Evolutionary conservation across 2,329 filamentous ascomycete genomes (phyloP).

Genomic region (Parasarocladium wereldwijsianum): DNA sequence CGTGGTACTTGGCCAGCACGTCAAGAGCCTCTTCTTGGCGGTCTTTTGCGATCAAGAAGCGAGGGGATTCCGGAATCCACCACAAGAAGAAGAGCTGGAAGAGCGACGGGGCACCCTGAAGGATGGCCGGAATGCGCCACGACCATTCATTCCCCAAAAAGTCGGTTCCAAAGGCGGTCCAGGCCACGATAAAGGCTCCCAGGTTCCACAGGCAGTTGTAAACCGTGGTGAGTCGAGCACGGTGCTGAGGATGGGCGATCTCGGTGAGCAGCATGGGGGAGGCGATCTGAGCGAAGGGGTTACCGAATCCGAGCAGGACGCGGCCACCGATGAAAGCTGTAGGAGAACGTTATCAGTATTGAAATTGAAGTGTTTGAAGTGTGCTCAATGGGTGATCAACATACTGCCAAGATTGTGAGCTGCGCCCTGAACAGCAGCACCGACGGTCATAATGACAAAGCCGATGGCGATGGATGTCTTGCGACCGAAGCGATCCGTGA

Average conservation of each 20-base stretch:
- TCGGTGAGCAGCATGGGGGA: slow-evolving; percentile 51
- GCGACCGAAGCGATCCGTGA: slow-evolving; percentile 27
- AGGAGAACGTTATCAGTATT: no score
- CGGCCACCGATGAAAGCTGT: slow-evolving; percentile 24
- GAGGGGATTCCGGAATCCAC: slow-evolving; percentile 47
- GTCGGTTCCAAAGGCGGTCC: slow-evolving; percentile 48
- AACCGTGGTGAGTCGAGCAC: slow-evolving; percentile 47
- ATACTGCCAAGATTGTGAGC: slow-evolving; percentile 24
- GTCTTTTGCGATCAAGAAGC: slow-evolving; percentile 50
- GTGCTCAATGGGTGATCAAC: no score
- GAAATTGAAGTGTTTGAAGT: no score
- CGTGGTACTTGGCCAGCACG: slow-evolving; percentile 46
- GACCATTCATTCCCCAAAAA: slow-evolving; percentile 45
- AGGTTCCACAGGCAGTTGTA: slow-evolving; percentile 57
- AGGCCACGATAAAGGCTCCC: slow-evolving; percentile 39
- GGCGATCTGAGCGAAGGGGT: slow-evolving; percentile 46
- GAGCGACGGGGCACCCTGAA: slow-evolving; percentile 46
- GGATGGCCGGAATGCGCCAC: slow-evolving; percentile 49
- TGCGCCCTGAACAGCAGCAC: slow-evolving; percentile 19
- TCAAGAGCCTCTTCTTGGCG: slow-evolving; percentile 25
- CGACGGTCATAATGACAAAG: slow-evolving; percentile 29
- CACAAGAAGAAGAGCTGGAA: slow-evolving; percentile 51
- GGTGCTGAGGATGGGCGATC: slow-evolving; percentile 53
- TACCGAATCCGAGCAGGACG: slow-evolving; percentile 43
- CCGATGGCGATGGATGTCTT: slow-evolving; percentile 26